A percentile compares a stretch with the other conserved stretches of the same genome.
phyloP scores from a whole-genome alignment of 2,329 filamentous ascomycete species.

The Pochonia chlamydosporia region DNA sequence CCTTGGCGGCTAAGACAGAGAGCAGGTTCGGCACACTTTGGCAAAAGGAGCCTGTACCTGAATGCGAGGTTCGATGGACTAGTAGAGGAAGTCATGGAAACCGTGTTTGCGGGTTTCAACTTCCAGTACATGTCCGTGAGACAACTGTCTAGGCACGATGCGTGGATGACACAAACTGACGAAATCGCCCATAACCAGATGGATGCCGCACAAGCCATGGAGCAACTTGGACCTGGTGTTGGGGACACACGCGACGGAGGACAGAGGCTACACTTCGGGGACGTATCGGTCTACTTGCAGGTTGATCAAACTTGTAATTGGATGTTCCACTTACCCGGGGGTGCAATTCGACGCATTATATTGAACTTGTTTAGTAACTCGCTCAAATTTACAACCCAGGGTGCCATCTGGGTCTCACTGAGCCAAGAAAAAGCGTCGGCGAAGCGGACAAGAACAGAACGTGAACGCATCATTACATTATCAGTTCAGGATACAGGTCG shows the following conservation, averaged over 20 bases:
- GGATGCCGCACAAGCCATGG: slow-evolving; percentile 37
- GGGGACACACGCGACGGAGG: not conserved
- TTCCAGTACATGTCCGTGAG: slow-evolving; percentile 23
- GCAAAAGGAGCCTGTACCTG: slow-evolving; percentile 12
- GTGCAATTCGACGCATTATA: slow-evolving; percentile 45
- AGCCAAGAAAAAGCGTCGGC: slow-evolving; percentile 12
- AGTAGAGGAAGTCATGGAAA: slow-evolving; percentile 40
- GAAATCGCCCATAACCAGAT: slow-evolving; percentile 14
- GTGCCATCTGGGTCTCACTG: slow-evolving; percentile 24
- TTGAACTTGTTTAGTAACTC: slow-evolving; percentile 61
- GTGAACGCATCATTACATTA: slow-evolving; percentile 27
- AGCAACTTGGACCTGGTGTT: slow-evolving; percentile 12
- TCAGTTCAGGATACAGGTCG: slow-evolving; percentile 58
- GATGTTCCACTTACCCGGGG: slow-evolving; percentile 48
- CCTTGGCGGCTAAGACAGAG: too few species aligned
- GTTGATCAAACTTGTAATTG: slow-evolving; percentile 41
- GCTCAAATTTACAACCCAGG: slow-evolving; percentile 50
- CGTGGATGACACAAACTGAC: slow-evolving; percentile 8
- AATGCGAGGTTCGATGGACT: slow-evolving; percentile 31
- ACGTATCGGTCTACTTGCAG: slow-evolving; percentile 21
- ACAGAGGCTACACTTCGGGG: too few species aligned
- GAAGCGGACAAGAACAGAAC: slow-evolving; percentile 5
- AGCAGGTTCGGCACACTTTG: slow-evolving; percentile 5
- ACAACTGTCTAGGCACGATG: slow-evolving; percentile 11
- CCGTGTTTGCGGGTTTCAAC: slow-evolving; percentile 39